These are phyloP conservation scores for Neurospora cerealis DNA, from an alignment of 495 filamentous ascomycete species.

Conservation along the genomic window DNA sequence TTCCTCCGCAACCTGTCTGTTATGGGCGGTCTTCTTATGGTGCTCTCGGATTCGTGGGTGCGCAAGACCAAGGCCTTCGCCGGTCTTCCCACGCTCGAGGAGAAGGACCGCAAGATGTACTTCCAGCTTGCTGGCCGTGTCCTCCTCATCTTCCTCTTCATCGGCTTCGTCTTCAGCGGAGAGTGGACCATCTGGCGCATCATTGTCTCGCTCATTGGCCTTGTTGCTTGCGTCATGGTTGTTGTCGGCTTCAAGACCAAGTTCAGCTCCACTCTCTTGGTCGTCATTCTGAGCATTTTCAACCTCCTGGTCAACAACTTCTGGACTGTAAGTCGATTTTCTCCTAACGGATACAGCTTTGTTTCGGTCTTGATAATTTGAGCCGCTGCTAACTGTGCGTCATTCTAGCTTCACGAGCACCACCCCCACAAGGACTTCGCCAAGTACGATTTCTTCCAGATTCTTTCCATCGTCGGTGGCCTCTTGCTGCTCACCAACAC, in stretches of 20 bases:
- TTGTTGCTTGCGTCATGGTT: conserved; percentile 95
- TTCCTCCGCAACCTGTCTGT: conserved; percentile 98
- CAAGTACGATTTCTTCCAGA: conserved; percentile 99
- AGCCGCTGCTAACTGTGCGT: conserved; percentile 8
- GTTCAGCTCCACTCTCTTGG: conserved; percentile 88
- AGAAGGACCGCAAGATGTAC: conserved; percentile 99
- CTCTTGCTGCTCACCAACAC: conserved; percentile 95
- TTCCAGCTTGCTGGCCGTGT: conserved; percentile 95
- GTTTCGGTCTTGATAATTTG: neutral
- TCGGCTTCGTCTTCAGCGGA: conserved; percentile 92
- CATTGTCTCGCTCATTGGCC: conserved; percentile 68
- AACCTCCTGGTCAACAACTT: conserved; percentile 98
- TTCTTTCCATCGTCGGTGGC: conserved; percentile 94
- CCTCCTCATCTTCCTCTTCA: conserved; percentile 92
- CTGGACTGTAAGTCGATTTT: conserved; percentile 75
- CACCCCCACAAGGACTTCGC: conserved; percentile 99
- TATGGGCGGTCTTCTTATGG: conserved; percentile 94
- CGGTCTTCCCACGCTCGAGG: conserved; percentile 83
- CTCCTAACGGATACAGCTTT: neutral
- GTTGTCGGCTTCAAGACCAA: conserved; percentile 99
- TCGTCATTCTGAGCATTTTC: conserved; percentile 90
- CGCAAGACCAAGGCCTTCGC: conserved; percentile 95
- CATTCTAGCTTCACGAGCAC: conserved; percentile 77
- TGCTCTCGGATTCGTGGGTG: conserved; percentile 94
- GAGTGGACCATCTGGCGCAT: conserved; percentile 83